A percentile compares a stretch with the other conserved stretches of the same genome.
These are phyloP conservation scores for Pulveroboletus sp. DNA, from an alignment of 768 basidiomycete species.

Conservation along the genomic window DNA sequence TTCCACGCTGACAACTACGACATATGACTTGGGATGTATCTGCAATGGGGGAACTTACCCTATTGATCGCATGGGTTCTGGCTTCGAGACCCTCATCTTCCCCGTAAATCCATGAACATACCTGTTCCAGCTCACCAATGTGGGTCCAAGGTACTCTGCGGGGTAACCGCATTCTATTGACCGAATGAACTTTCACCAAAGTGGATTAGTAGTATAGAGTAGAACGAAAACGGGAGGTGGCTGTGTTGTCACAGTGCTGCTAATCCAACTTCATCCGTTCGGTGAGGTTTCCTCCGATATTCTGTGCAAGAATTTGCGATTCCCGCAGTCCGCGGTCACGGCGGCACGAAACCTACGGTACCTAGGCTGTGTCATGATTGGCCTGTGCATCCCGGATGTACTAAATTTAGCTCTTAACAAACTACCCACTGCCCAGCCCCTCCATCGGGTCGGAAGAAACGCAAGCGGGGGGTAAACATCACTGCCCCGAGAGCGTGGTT, in stretches of 20 bases:
- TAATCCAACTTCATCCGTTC: too few relatives aligned
- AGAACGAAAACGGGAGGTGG: too few relatives aligned
- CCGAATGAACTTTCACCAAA: not conserved
- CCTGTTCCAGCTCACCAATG: conserved; percentile 64
- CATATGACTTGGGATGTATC: conserved; percentile 8
- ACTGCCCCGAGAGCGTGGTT: conserved; percentile 18
- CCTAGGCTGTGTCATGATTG: not conserved
- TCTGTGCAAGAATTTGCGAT: not conserved
- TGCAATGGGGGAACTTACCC: conserved; percentile 42
- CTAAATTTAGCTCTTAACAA: not conserved
- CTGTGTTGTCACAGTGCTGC: too few relatives aligned
- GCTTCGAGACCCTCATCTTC: conserved; percentile 58
- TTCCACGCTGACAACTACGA: conserved; percentile 75
- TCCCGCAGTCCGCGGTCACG: not conserved
- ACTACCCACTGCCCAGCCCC: not conserved
- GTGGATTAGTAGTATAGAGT: too few relatives aligned
- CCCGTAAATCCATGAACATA: conserved; percentile 71
- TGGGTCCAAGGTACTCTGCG: conserved; percentile 78
- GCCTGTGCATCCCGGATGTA: not conserved
- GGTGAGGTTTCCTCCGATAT: too few relatives aligned
- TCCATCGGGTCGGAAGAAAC: conserved; percentile 3
- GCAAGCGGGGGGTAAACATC: conserved; percentile 1
- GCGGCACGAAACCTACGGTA: not conserved
- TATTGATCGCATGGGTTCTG: conserved; percentile 55
- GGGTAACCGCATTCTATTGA: conserved; percentile 60